Base-by-base conservation (phyloP, 2,329 filamentous ascomycete genomes). In the Dactylellina leptospora region DNA sequence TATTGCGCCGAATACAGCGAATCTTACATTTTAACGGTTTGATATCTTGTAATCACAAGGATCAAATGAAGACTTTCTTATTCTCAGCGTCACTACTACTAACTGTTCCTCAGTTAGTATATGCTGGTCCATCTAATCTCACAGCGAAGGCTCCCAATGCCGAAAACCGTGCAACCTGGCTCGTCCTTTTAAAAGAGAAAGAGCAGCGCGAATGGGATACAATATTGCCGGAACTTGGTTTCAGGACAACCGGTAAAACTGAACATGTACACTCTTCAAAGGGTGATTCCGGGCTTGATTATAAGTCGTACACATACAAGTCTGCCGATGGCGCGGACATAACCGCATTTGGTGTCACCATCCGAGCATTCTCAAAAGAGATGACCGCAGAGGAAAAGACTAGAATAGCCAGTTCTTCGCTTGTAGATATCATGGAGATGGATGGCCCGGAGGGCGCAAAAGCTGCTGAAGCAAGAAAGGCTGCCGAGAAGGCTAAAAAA, bases 361-460 rank as follows among this genome's bases (percentile, higher is more conserved):
- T 68, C 20, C 44, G 54, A 27, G 45, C 45, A 10, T 68, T 68
- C 36, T 53, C 62, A 0, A 60, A 59, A 51, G 44, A 59, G 8
- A 68, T 68, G 62, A 53, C 56, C 5, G 45, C 48, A n/a, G 56
- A 51, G 6, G 62, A 68, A n/a, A 68, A 68, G 20, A 54, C 59
- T 28, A 48, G 48, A 25, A 36, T 62, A 11, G 27, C 27, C 11
- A 50, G 27, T 27, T 27, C 20, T 5, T 3, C 44, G 5, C 16
- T 48, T n/a, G 44, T 48, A 13, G 44, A 48, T 27, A 48, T 48
- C 22, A 48, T 48, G 44, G 44, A 48, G n/a, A 25, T 48, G 44
- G 44, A 48, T 16, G 44, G 44, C 16, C 44, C 23, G 4, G 44
- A 48, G 22, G 44, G 44, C 2, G 44, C 44, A 4, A 25, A 48